These are phyloP conservation scores for Cercospora citrullina DNA, from an alignment of 2,329 filamentous ascomycete species.

Conservation along the genomic window DNA sequence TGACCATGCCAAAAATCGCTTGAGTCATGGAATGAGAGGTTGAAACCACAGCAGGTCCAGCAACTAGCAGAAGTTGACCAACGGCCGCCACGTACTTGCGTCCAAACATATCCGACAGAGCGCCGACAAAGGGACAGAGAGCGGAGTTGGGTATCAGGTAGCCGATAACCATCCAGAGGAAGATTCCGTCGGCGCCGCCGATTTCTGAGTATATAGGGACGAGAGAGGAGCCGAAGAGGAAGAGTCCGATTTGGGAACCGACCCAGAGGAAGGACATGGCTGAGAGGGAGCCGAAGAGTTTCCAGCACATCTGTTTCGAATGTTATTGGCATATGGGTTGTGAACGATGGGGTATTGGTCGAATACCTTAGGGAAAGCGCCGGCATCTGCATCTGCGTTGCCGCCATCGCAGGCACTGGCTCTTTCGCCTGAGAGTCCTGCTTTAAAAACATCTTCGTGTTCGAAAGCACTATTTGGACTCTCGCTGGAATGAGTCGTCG, in stretches of 20 bases:
- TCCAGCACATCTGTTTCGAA: conserved; percentile 15
- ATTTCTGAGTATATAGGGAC: conserved; percentile 60
- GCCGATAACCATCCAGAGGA: conserved; percentile 51
- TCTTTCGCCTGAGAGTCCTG: not conserved
- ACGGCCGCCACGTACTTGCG: conserved; percentile 60
- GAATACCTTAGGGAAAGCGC: not conserved
- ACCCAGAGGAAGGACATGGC: conserved; percentile 63
- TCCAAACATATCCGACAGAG: conserved; percentile 63
- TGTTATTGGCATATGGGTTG: not conserved
- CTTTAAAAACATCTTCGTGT: not conserved
- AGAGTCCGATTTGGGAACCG: conserved; percentile 60
- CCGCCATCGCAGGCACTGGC: not conserved
- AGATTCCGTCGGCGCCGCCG: conserved; percentile 54
- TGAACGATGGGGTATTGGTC: not conserved
- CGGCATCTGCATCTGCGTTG: not conserved
- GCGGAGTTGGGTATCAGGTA: conserved; percentile 59
- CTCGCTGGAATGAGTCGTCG: not conserved
- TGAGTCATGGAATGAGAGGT: conserved; percentile 60
- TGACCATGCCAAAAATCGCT: conserved; percentile 62
- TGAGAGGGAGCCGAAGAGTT: conserved; percentile 39
- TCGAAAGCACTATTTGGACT: not conserved
- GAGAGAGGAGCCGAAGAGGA: conserved; percentile 45
- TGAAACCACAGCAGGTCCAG: conserved; percentile 61
- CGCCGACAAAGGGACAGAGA: conserved; percentile 65
- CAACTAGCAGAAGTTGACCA: conserved; percentile 55